Conservation (phyloP, 73 alveolate species). For the Blepharisma japonicum region DNA sequence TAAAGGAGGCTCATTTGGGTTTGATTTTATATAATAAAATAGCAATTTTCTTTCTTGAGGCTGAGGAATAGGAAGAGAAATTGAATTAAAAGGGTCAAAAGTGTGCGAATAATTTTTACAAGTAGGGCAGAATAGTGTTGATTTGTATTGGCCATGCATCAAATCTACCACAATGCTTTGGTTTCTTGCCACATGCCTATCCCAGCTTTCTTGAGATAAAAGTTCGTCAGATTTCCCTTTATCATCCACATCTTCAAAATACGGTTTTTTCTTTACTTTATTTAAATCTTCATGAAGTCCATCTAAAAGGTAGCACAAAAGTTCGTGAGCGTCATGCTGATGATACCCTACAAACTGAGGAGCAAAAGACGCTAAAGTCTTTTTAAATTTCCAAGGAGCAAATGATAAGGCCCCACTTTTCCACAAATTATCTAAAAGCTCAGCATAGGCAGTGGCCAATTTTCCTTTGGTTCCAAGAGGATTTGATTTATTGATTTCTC, state of each 20-base stretch:
- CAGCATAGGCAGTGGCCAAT: constrained; percentile 60
- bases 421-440: constrained; percentile 51
- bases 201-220: constrained; percentile 86
- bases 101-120: constrained; percentile 78
- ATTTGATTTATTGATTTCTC: constrained; percentile 79
- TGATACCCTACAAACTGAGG: constrained; percentile 70
- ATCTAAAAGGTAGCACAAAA: constrained; percentile 89
- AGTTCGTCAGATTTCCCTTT: constrained; percentile 69
- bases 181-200: constrained; percentile 77
- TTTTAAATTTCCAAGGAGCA: constrained; percentile 58
- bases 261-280: constrained; percentile 79
- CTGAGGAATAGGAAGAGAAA: constrained; percentile 93
- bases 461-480: constrained; percentile 89
- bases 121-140: constrained; percentile 83
- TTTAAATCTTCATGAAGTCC: constrained; percentile 96
- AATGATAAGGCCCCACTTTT: constrained; percentile 7
- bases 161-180: constrained; percentile 90
- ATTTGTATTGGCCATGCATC: constrained; percentile 91
- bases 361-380: constrained; percentile 39
- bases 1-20: neutral
- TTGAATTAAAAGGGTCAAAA: constrained; percentile 90
- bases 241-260: constrained; percentile 69
- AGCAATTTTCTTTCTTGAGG: constrained; percentile 5
- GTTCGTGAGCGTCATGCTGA: constrained; percentile 91
- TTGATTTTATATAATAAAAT: neutral